phyloP scores from a whole-genome alignment of 495 filamentous ascomycete genomes.

The Bathelium albidoporum region DNA sequence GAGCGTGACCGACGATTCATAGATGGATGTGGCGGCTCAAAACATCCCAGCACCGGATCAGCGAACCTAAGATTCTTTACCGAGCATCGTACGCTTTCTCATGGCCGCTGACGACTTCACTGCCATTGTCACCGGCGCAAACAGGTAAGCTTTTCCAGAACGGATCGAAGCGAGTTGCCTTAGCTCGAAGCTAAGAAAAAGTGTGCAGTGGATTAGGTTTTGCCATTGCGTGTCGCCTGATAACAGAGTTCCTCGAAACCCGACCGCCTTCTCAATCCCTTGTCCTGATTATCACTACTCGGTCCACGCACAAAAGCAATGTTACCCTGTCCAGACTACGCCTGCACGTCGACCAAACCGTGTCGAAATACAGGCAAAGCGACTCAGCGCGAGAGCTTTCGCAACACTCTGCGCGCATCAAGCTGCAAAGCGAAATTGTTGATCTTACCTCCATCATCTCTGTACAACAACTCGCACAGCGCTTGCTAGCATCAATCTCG shows the following conservation, averaged over 20 bases:
- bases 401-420: constrained; percentile 31
- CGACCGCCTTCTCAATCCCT: constrained; percentile 52
- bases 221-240: constrained; percentile 73
- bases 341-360: constrained; percentile 34
- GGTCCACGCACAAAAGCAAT: constrained; percentile 47
- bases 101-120: constrained; percentile 21
- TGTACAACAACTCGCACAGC: constrained; percentile 41
- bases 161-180: neutral
- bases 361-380: constrained; percentile 6
- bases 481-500: constrained; percentile 41
- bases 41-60: neutral
- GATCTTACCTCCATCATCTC: constrained; percentile 49
- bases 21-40: neutral
- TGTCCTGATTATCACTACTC: constrained; percentile 56
- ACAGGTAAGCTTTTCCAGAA: constrained; percentile 43
- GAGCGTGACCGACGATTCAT: too few relatives aligned
- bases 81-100: neutral
- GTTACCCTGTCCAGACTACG: constrained; percentile 47
- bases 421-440: constrained; percentile 38
- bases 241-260: constrained; percentile 75
- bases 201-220: constrained; percentile 72
- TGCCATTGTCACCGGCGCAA: constrained; percentile 62
- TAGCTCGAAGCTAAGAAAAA: neutral
- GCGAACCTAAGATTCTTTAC: neutral
- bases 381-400: constrained; percentile 31